Evolutionary conservation across 1,284 basidiomycete species (phyloP).

Genomic region (Apiotrichum akiyoshidainum): DNA sequence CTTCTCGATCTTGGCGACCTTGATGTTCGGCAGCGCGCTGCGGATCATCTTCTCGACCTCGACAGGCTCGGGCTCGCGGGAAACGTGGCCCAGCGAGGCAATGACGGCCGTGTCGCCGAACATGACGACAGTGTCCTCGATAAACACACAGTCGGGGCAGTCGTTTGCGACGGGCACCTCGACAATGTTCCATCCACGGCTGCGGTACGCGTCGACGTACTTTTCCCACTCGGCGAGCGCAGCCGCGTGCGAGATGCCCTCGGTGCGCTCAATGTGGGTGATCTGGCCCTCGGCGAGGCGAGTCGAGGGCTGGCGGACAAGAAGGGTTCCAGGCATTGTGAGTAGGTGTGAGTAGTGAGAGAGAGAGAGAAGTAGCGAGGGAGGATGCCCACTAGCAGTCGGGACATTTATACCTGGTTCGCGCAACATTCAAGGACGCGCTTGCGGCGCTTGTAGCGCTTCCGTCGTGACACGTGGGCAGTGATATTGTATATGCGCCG

Average conservation of each 20-base stretch:
- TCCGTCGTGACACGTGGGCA: too few relatives aligned
- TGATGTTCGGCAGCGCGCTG: not conserved
- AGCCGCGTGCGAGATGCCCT: not conserved
- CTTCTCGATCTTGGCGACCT: conserved; percentile 2
- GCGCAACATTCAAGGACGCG: too few relatives aligned
- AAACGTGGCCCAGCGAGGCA: conserved; percentile 2
- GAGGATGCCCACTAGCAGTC: too few relatives aligned
- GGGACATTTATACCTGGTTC: too few relatives aligned
- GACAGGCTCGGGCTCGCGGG: conserved; percentile 4
- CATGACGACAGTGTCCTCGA: conserved; percentile 14
- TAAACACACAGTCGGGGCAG: conserved; percentile 13
- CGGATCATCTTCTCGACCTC: conserved; percentile 1
- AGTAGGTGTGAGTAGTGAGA: too few relatives aligned
- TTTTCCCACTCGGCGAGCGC: conserved; percentile 6
- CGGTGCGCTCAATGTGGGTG: conserved; percentile 9
- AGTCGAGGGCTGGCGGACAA: conserved; percentile 7
- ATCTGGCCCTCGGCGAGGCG: conserved; percentile 14
- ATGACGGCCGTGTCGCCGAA: conserved; percentile 10
- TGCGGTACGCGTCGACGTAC: conserved; percentile 3
- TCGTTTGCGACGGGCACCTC: conserved; percentile 9
- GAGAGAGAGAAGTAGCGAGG: too few relatives aligned
- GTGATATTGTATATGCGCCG: too few relatives aligned
- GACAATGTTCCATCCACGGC: conserved; percentile 5
- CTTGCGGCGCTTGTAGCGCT: too few relatives aligned
- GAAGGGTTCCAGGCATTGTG: conserved; percentile 6